Conservation (phyloP, 2,329 filamentous ascomycete genomes). For the Xylaria arbuscula region DNA sequence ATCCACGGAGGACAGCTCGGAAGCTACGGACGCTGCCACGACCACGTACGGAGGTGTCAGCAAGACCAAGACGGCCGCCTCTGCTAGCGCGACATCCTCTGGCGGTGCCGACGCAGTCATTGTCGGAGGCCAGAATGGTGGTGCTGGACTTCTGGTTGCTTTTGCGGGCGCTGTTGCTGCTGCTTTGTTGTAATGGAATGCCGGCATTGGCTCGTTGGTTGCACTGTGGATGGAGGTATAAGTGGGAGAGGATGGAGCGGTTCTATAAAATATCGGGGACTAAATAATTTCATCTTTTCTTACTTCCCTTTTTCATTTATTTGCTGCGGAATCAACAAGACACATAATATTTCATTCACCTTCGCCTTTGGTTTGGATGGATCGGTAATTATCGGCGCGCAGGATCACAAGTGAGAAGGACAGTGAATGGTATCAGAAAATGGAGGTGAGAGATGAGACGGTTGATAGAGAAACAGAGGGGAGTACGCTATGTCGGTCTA, state of each 20-base stretch:
- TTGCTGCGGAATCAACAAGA: neutral
- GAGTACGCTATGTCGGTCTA: too few relatives aligned
- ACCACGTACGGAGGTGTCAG: conserved; percentile 10
- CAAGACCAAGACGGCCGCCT: conserved; percentile 1
- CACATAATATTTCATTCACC: too few relatives aligned
- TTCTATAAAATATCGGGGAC: neutral
- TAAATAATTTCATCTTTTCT: neutral
- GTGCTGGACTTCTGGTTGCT: conserved; percentile 42
- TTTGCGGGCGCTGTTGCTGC: conserved; percentile 44
- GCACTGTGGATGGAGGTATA: neutral
- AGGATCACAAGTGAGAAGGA: neutral
- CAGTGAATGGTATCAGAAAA: neutral
- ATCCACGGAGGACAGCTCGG: neutral
- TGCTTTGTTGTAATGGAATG: conserved; percentile 41
- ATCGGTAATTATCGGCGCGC: neutral
- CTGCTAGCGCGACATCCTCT: neutral
- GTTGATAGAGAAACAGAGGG: too few relatives aligned
- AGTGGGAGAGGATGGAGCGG: neutral
- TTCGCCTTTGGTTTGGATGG: neutral
- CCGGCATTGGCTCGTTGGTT: too few relatives aligned
- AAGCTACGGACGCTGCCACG: conserved; percentile 11
- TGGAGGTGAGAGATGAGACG: neutral
- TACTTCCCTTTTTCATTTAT: neutral
- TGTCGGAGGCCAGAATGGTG: conserved; percentile 16
- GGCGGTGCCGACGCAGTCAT: conserved; percentile 28